Percentiles rank a stretch among this genome's conserved stretches.
Evolutionary conservation across 768 basidiomycete genomes (phyloP).

Genomic region (Boletellus ananas): DNA sequence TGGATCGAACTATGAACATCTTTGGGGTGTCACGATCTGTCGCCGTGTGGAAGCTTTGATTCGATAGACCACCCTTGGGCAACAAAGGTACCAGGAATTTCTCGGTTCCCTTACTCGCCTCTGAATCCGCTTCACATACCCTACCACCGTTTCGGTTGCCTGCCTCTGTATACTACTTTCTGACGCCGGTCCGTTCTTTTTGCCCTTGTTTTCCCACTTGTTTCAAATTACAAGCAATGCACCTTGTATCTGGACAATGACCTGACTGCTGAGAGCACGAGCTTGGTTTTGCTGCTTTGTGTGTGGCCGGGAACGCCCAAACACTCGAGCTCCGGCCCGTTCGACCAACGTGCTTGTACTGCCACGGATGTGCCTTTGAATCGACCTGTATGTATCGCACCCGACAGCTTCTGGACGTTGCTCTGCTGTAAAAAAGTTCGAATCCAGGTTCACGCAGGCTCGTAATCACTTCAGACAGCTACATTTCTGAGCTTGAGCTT

Average conservation of each 20-base stretch:
- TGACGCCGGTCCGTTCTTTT: conserved; percentile 8
- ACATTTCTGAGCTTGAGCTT: too few species aligned
- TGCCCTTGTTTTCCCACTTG: conserved; percentile 6
- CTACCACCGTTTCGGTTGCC: conserved; percentile 20
- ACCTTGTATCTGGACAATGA: conserved; percentile 20
- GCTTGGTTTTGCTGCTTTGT: too few species aligned
- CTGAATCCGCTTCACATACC: conserved; percentile 27
- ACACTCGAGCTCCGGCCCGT: too few species aligned
- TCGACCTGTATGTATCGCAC: not conserved
- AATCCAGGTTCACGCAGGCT: too few species aligned
- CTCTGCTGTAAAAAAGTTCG: not conserved
- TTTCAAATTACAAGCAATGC: conserved; percentile 17
- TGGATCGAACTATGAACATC: conserved; percentile 32
- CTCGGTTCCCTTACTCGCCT: conserved; percentile 4
- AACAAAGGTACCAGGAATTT: conserved; percentile 22
- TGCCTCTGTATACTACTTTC: conserved; percentile 27
- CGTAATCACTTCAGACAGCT: not conserved
- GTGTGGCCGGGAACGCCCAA: too few species aligned
- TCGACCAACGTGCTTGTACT: too few species aligned
- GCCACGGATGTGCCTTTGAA: too few species aligned
- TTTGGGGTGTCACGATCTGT: conserved; percentile 18
- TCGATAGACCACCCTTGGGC: conserved; percentile 28
- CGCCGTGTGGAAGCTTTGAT: conserved; percentile 18
- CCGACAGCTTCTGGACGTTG: too few species aligned
- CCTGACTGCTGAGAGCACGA: not conserved